phyloP scores from a whole-genome alignment of 2,329 filamentous ascomycete genomes.

The Trichophaea hybrida region DNA sequence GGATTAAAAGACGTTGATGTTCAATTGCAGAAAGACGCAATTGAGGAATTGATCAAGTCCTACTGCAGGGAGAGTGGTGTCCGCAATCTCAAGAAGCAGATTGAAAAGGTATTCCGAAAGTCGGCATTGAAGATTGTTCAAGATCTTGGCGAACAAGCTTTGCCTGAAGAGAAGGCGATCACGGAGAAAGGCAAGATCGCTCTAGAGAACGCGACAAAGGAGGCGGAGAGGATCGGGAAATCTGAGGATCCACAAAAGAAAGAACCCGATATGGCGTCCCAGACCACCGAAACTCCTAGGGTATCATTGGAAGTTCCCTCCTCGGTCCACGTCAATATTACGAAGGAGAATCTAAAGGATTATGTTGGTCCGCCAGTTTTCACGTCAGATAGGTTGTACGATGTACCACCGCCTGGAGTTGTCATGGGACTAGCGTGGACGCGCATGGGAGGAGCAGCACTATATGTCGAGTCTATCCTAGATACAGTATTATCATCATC shows the following conservation, averaged over 20 bases:
- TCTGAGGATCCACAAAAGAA: conserved; percentile 23
- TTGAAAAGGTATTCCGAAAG: conserved; percentile 97
- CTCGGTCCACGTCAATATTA: conserved; percentile 69
- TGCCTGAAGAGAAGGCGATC: conserved; percentile 66
- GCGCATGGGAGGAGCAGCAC: conserved; percentile 83
- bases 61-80: conserved; percentile 97
- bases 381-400: conserved; percentile 89
- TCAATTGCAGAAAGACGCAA: conserved; percentile 68
- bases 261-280: conserved; percentile 36
- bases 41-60: conserved; percentile 93
- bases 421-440: conserved; percentile 98
- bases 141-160: conserved; percentile 71
- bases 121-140: conserved; percentile 93
- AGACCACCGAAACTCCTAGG: conserved; percentile 52
- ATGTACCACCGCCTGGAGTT: conserved; percentile 81
- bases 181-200: conserved; percentile 53
- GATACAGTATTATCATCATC: conserved; percentile 62
- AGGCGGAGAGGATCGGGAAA: conserved; percentile 21
- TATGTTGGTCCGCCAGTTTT: conserved; percentile 94
- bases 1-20: conserved; percentile 85
- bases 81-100: conserved; percentile 96
- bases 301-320: conserved; percentile 72
- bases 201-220: conserved; percentile 27
- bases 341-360: conserved; percentile 82
- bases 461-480: conserved; percentile 94